phyloP scores from a whole-genome alignment of 805 yeast species.

The Lachancea thermotolerans region DNA sequence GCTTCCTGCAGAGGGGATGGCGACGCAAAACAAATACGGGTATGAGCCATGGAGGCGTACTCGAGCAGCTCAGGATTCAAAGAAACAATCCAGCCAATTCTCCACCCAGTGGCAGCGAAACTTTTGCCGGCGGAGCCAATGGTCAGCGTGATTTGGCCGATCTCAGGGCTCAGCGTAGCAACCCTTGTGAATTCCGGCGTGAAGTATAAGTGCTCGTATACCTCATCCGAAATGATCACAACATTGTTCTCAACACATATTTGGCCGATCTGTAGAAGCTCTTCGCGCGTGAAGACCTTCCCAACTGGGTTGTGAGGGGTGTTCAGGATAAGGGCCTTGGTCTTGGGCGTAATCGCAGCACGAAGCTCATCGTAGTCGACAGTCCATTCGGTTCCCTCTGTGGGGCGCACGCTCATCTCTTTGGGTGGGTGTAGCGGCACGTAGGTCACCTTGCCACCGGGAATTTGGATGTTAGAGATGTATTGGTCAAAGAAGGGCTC shows the following conservation, averaged over 20 bases:
- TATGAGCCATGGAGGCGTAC: slow-evolving; percentile 83
- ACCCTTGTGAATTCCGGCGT: slow-evolving; percentile 65
- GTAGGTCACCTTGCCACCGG: slow-evolving; percentile 87
- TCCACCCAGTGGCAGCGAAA: slow-evolving; percentile 99
- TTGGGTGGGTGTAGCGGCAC: slow-evolving; percentile 81
- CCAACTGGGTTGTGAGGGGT: slow-evolving; percentile 98
- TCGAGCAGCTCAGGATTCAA: slow-evolving; percentile 64
- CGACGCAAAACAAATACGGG: slow-evolving; percentile 85
- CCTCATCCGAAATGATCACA: slow-evolving; percentile 85
- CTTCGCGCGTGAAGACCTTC: slow-evolving; percentile 73
- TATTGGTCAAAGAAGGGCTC: slow-evolving; percentile 98
- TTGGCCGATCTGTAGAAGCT: slow-evolving; percentile 67
- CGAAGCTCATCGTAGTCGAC: slow-evolving; percentile 75
- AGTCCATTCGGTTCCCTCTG: slow-evolving; percentile 81
- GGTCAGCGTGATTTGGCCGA: slow-evolving; percentile 71
- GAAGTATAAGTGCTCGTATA: slow-evolving; percentile 84
- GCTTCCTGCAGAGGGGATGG: slow-evolving; percentile 95
- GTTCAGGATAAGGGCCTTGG: slow-evolving; percentile 82
- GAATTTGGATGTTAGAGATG: slow-evolving; percentile 85
- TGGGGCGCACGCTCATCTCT: slow-evolving; percentile 54
- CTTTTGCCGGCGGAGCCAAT: slow-evolving; percentile 98
- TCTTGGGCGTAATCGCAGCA: slow-evolving; percentile 60
- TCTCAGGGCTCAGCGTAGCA: slow-evolving; percentile 74
- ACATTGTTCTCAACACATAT: slow-evolving; percentile 81
- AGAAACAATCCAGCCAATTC: slow-evolving; percentile 94